Conservation (phyloP, 176 grass and related monocot species). For the Carex kokanica region DNA sequence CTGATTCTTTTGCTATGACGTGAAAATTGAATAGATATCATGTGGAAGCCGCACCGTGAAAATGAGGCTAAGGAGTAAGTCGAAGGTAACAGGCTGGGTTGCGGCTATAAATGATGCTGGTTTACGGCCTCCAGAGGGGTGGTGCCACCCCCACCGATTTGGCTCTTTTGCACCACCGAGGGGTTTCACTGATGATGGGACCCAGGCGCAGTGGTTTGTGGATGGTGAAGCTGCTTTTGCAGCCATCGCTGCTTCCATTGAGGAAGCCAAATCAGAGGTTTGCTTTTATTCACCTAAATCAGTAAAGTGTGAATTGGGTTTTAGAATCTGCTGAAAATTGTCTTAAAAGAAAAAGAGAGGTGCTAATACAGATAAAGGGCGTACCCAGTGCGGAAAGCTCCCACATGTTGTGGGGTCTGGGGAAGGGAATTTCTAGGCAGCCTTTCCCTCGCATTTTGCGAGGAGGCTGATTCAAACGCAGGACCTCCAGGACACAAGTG, state of each 20-base stretch:
- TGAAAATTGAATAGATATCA: conserved; percentile 54
- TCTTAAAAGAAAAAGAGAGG: not conserved
- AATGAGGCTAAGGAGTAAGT: conserved; percentile 63
- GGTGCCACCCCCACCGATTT: conserved; percentile 93
- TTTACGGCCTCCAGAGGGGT: conserved; percentile 79
- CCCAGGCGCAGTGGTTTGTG: conserved; percentile 82
- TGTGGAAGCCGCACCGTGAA: conserved; percentile 76
- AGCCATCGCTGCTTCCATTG: conserved; percentile 84
- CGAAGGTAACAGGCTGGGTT: conserved; percentile 88
- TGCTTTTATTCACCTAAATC: not conserved
- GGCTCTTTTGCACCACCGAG: conserved; percentile 97
- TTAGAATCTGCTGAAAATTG: not conserved
- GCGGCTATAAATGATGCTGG: conserved; percentile 86
- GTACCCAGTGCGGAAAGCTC: too few species aligned
- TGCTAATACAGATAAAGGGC: not conserved
- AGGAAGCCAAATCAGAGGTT: conserved; percentile 95
- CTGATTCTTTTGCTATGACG: conserved; percentile 1
- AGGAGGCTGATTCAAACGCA: too few species aligned
- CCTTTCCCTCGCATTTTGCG: too few species aligned
- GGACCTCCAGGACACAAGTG: too few species aligned
- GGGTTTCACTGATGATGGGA: conserved; percentile 71
- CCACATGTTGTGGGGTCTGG: too few species aligned
- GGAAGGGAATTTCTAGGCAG: too few species aligned
- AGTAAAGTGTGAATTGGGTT: not conserved
- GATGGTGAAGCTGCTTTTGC: conserved; percentile 87